phyloP scores from a whole-genome alignment of 768 basidiomycete genomes.

The Termitomyces sp. region DNA sequence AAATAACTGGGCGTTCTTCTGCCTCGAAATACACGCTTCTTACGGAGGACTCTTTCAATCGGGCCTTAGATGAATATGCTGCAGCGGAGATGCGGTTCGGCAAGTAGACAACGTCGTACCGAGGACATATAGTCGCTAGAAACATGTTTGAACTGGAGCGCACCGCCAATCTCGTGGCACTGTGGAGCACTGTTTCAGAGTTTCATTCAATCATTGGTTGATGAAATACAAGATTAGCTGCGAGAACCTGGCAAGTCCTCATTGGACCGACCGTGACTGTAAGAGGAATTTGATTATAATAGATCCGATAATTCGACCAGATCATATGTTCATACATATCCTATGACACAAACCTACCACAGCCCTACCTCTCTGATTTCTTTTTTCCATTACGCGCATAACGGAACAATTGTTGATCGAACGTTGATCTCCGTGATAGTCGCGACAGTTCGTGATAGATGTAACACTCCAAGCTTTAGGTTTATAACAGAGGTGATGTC shows the following conservation, averaged over 20 bases:
- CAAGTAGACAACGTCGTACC: slow-evolving; percentile 38
- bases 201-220: too few species aligned
- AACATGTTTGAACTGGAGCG: slow-evolving; percentile 1
- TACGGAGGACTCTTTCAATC: slow-evolving; percentile 57
- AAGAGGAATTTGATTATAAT: neutral
- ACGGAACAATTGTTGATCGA: neutral
- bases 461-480: neutral
- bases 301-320: too few species aligned
- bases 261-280: too few species aligned
- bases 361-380: too few species aligned
- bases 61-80: slow-evolving; percentile 71
- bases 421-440: slow-evolving; percentile 5
- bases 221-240: too few species aligned
- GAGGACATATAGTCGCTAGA: neutral
- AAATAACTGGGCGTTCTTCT: neutral
- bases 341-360: too few species aligned
- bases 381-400: too few species aligned
- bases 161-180: neutral
- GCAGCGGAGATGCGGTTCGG: slow-evolving; percentile 77
- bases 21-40: slow-evolving; percentile 24
- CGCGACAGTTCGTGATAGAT: slow-evolving; percentile 7
- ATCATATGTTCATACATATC: too few species aligned
- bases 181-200: neutral
- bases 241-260: too few species aligned
- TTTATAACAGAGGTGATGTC: neutral